phyloP scores from a whole-genome alignment of 2,329 filamentous ascomycete species.

The Podosphaera fusca region DNA sequence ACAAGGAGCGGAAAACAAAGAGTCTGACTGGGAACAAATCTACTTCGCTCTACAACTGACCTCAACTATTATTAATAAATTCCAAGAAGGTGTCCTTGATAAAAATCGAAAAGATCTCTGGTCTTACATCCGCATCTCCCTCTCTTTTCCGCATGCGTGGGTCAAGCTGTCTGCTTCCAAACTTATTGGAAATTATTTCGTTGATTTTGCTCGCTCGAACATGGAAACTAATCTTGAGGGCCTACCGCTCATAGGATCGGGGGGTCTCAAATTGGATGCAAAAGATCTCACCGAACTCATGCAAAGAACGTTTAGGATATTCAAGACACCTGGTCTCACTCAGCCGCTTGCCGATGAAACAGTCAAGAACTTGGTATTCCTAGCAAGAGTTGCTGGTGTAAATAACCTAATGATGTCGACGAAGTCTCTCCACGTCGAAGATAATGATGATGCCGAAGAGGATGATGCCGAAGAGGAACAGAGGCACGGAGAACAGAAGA shows the following conservation, averaged over 20 bases:
- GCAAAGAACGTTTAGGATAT: constrained; percentile 24
- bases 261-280: constrained; percentile 43
- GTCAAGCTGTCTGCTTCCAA: constrained; percentile 59
- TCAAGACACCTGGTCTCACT: constrained; percentile 41
- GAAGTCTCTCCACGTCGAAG: neutral
- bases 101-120: constrained; percentile 42
- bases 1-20: constrained; percentile 25
- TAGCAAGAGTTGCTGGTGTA: constrained; percentile 41
- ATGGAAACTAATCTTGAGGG: constrained; percentile 26
- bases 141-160: constrained; percentile 47
- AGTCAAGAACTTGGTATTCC: constrained; percentile 61
- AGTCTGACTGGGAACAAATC: constrained; percentile 46
- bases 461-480: constrained; percentile 21
- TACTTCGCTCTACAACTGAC: constrained; percentile 51
- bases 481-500: constrained; percentile 21
- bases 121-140: constrained; percentile 40
- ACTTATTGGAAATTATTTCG: constrained; percentile 54
- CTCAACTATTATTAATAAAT: constrained; percentile 40
- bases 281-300: constrained; percentile 39
- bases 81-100: constrained; percentile 40
- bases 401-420: constrained; percentile 26
- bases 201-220: constrained; percentile 48
- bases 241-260: constrained; percentile 42
- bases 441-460: constrained; percentile 12
- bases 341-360: constrained; percentile 59